Base-by-base conservation (phyloP, 2,329 filamentous ascomycete species). In the Lachnellula cervina region DNA sequence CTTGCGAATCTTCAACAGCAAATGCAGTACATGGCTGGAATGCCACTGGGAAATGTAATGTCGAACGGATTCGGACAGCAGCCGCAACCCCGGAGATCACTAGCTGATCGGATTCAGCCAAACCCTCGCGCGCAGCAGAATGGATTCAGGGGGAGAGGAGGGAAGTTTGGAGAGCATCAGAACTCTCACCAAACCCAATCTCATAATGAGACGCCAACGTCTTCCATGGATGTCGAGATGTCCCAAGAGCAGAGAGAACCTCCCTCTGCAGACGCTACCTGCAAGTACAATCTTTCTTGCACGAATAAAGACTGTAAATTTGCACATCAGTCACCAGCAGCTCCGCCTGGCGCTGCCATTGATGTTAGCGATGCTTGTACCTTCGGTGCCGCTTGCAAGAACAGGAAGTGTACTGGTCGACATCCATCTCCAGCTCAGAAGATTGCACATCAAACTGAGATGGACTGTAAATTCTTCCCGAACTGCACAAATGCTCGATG, bases 361-460 rank as follows among this genome's bases (percentile, higher is more conserved):
- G 94, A 97, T 70, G 80, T 92, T 63, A 82, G 79, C 56, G 90
- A 96, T 66, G 78, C 81, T 17, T 99, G 94, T 76, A 81, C 81
- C 17, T 97, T 89, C 66, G 93, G 91, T 19, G 90, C 85, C 2
- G 91, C 91, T 8, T 99, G 94, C 83, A 96, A 94, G 75, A 99
- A 97, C 78, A 81, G 84, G 67, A 97, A 97, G 75, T 99, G 94
- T 69, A 89, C 88, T 8, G 92, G 82, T 32, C 89, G 90, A 57
- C 94, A 99, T 72, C 94, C 94, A 2, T 97, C 92, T 6, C 94
- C 94, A 1, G 91, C 93, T 5, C 82, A 88, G 64, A 89, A 85
- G 70, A 76, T 82, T 51, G 84, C 86, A 25, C 89, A 93, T 70
- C 88, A 96, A 73, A 81, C 84, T 57, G 88, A 94, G 71, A 85